These are phyloP conservation scores for Clitoria ternatea DNA, from an alignment of 306 rosid genomes.

Conservation along the genomic window DNA sequence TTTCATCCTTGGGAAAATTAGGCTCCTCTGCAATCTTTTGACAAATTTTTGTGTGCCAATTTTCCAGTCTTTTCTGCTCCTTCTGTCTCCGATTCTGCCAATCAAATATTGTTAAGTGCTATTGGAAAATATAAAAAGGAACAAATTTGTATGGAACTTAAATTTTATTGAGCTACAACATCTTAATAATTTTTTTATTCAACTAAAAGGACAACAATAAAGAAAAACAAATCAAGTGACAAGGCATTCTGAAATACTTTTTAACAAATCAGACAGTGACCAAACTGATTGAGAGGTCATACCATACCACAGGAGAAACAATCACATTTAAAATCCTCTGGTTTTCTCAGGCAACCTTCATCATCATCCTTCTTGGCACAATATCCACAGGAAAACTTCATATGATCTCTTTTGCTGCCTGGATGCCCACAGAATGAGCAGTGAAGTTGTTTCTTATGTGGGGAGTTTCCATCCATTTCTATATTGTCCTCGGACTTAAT, in stretches of 20 bases:
- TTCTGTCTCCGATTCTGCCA: constrained; percentile 65
- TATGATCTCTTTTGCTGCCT: constrained; percentile 69
- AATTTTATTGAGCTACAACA: not conserved
- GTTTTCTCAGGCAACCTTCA: constrained; percentile 67
- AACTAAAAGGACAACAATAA: not conserved
- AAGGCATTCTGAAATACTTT: not conserved
- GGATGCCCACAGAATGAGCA: constrained; percentile 96
- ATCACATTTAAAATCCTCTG: constrained; percentile 70
- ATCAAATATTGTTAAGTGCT: constrained; percentile 15
- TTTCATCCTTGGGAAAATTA: constrained; percentile 61
- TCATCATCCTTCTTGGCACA: constrained; percentile 39
- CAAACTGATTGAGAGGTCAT: constrained; percentile 4
- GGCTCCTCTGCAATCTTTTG: constrained; percentile 64
- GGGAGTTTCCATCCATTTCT: constrained; percentile 36
- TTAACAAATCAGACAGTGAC: not conserved
- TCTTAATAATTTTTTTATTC: not conserved
- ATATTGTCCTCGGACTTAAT: constrained; percentile 31
- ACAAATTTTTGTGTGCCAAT: constrained; percentile 58
- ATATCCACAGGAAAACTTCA: constrained; percentile 53
- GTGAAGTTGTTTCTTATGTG: constrained; percentile 53
- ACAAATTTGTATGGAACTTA: not conserved
- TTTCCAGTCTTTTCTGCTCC: constrained; percentile 51
- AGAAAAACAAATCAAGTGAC: not conserved
- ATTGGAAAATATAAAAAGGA: not conserved
- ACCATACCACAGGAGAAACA: constrained; percentile 74